Base-by-base conservation (phyloP, 2,329 filamentous ascomycete genomes). In the Gaeumannomyces tritici region DNA sequence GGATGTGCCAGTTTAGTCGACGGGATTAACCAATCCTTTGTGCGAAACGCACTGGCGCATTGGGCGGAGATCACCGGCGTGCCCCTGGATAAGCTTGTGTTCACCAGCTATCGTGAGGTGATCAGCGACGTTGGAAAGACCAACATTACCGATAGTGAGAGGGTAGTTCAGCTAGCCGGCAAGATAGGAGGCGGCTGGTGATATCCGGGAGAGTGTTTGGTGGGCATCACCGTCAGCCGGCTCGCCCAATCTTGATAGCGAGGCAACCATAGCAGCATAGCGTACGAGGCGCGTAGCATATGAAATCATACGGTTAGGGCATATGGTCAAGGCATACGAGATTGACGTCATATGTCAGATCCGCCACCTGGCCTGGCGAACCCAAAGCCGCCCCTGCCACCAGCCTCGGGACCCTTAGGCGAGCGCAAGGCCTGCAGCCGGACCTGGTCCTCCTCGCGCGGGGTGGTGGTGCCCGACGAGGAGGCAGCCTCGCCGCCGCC, bases 101-200 rank as follows among this genome's bases (percentile, higher is more conserved):
- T 89, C 73, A 99, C 95, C 63, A 96, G 86, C 61, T 99, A 91
- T 77, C 86, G 95, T 65, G 88, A 93, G 75, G 93, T 99, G 27
- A 88, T 97, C 69, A 97, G 93, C 76, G 91, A 98, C 73, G 91
- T 99, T 56, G 95, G 95, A 60, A 96, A 95, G 77, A 81, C 84
- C 66, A n/a, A 24, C 35, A 70, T 79, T 74, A 79, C 81, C 64
- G 89, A 92, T 71, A 88, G 90, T 56, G 89, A 96, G 71, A 85
- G 88, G 64, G 93, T 96, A 55, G 89, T 92, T 63, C 91, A 95
- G 71, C 80, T 99, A 70, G 93, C 93, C 58, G 88, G 91, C 62
- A 95, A 92, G 75, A 90, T 93, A 69, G 95, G 93, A 61, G 95
- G 95, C 61, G 95, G 95, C 28, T 99, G 95, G 95, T 98, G 81